Base-by-base conservation (phyloP, 2,329 filamentous ascomycete species). In the Aspergillus quadrilineatus region DNA sequence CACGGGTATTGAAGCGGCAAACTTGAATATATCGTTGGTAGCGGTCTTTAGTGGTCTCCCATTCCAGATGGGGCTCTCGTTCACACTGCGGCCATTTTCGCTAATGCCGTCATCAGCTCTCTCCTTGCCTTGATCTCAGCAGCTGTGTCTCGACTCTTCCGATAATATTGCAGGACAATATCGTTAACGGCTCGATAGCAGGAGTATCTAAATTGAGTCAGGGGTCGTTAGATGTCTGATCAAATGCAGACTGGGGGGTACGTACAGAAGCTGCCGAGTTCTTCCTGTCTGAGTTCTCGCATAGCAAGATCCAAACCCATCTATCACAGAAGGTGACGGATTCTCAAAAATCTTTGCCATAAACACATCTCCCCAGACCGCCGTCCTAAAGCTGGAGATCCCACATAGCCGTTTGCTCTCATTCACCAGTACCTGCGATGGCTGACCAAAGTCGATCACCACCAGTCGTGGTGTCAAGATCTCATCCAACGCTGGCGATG, bases 311-410 rank as follows among this genome's bases (percentile, higher is more conserved):
- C 71, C 74, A 56, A 71, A 75, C 2, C 72, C 75, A 32, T 73
- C 67, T 17, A 75, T 58, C 30, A 75, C 63, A 10, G 72, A 68
- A n/a, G 66, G 44, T 2, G 69, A 72, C 22, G 72, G 67, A 26
- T 65, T 59, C 30, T 72, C 75, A 53, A 81, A 81, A 26, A 80
- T 76, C 54, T 80, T 79, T 6, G 76, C 79, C 75, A 85, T 78
- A 58, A 80, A 73, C 8, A 79, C 70, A 66, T 85, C 83, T 1
- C 83, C 83, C 81, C 82, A 85, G 3, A 84, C 65, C 12, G 79
- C 78, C 51, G 76, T 79, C 7, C 80, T 79, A 56, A 81, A 81
- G 55, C 82, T 82, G 10, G 81, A 67, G 9, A 85, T 63, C 1
- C 81, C 82, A 1, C 75, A 76, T 7, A 85, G 62, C 41, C 75